Conservation (phyloP, 2,329 filamentous ascomycete species). For the Geosmithia flava region DNA sequence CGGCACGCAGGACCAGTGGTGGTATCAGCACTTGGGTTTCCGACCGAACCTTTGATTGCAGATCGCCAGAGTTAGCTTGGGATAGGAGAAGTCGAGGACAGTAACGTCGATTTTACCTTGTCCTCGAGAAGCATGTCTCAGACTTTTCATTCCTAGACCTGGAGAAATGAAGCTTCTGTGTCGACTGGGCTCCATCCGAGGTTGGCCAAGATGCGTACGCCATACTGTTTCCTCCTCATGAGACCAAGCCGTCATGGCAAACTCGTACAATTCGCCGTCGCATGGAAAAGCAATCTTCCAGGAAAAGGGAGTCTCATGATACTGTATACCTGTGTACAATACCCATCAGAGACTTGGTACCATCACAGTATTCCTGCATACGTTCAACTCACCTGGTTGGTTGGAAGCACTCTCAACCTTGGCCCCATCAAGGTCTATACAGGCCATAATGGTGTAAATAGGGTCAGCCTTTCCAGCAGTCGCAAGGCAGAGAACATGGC, state of each 20-base stretch:
- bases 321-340: conserved; percentile 58
- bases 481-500: conserved; percentile 66
- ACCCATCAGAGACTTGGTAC: conserved; percentile 3
- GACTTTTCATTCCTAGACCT: conserved; percentile 52
- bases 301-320: conserved; percentile 72
- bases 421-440: conserved; percentile 53
- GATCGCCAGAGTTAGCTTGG: not conserved
- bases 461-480: conserved; percentile 50
- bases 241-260: conserved; percentile 80
- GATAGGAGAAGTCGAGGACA: not conserved
- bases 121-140: conserved; percentile 65
- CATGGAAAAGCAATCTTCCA: conserved; percentile 87
- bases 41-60: not conserved
- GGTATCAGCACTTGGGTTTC: not conserved
- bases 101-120: conserved; percentile 31
- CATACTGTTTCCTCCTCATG: conserved; percentile 69
- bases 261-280: conserved; percentile 64
- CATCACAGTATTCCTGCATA: not conserved
- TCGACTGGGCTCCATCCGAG: not conserved
- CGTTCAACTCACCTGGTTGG: conserved; percentile 45
- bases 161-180: not conserved
- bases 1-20: conserved; percentile 45
- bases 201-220: conserved; percentile 47
- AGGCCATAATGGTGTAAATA: conserved; percentile 62
- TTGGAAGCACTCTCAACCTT: conserved; percentile 65